Evolutionary conservation across 768 basidiomycete species (phyloP), one percentile per base, ranked within the genome.

Genomic region (Amanita subjunquillea): DNA sequence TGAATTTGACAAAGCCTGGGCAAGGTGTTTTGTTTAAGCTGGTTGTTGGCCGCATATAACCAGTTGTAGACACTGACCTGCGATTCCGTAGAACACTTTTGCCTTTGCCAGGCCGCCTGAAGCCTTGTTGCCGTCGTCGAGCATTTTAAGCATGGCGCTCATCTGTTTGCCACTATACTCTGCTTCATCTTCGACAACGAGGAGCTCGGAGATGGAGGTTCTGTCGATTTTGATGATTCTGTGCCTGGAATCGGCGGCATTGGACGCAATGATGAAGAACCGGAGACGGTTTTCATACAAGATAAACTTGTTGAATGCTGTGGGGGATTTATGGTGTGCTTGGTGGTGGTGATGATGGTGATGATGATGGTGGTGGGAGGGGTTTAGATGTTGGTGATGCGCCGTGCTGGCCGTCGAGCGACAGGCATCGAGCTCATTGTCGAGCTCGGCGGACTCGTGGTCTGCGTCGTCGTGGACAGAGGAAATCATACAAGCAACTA

Each of bases 161-260:
- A 96, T 89, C 68, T 98, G 87, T 63, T 83, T 85, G 23, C 86
- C 84, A 47, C 79, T 88, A 66, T 99, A 99, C 22, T 90, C 80
- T 0, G 83, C 83, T 38, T 89, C 82, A 64, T 97, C 96, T 59
- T 97, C 92, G 23, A 91, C 75, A 3, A 96, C 80, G 23, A 70
- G 69, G 9, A 96, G 73, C 55, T 87, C 83, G 29, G 82, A 79
- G 52, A 83, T 84, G 0, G 80, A 77, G 1, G 88, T 92, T 38
- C 95, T 75, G 66, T 99, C 93, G 50, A 99, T 84, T 72, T 93
- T 96, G 62, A 97, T 79, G 52, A 99, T 90, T 17, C 89, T 80
- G 62, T 96, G 93, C 1, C 87, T 79, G 0, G 90, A 87, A 54
- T 91, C 90, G 15, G 87, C 82, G 0, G 90, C 79, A 68, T 92